Conservation (phyloP, 2,329 filamentous ascomycete species). For the Phyllosticta capitalensis region DNA sequence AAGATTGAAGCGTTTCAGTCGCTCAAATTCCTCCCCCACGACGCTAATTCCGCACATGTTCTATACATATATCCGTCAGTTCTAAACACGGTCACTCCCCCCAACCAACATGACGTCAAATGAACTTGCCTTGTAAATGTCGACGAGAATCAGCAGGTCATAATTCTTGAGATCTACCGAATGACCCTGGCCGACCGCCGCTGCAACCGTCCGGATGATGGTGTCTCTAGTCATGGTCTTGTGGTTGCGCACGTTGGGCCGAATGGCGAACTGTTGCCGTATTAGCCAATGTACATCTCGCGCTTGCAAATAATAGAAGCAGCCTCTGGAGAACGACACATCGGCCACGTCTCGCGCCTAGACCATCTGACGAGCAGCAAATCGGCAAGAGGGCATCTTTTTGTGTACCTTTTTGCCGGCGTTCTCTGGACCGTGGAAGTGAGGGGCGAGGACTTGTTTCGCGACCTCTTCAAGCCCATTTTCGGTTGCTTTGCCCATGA, state of each 20-base stretch:
- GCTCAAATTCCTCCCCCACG: slow-evolving; percentile 63
- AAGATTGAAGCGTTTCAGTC: slow-evolving; percentile 67
- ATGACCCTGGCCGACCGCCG: slow-evolving; percentile 55
- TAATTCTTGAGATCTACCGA: slow-evolving; percentile 70
- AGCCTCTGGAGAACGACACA: background rate
- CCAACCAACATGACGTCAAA: slow-evolving; percentile 7
- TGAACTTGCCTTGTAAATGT: slow-evolving; percentile 67
- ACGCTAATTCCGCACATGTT: slow-evolving; percentile 71
- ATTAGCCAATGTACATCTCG: background rate
- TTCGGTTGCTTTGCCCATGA: slow-evolving; percentile 57
- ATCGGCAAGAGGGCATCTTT: background rate
- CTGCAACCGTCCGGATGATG: slow-evolving; percentile 63
- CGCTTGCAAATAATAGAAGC: background rate
- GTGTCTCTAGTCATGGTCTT: slow-evolving; percentile 55
- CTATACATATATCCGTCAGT: slow-evolving; percentile 33
- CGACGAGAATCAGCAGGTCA: slow-evolving; percentile 69
- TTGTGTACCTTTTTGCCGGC: slow-evolving; percentile 43
- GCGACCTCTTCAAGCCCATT: slow-evolving; percentile 58
- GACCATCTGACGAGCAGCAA: background rate
- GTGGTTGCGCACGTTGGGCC: slow-evolving; percentile 67
- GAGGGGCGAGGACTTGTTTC: slow-evolving; percentile 49
- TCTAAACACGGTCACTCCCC: slow-evolving; percentile 9
- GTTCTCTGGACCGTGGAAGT: slow-evolving; percentile 49
- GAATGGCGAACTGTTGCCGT: slow-evolving; percentile 63
- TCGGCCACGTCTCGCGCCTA: background rate